These are phyloP conservation scores for Phaeomoniella chlamydospora DNA, from an alignment of 2,329 filamentous ascomycete genomes.

Conservation along the genomic window DNA sequence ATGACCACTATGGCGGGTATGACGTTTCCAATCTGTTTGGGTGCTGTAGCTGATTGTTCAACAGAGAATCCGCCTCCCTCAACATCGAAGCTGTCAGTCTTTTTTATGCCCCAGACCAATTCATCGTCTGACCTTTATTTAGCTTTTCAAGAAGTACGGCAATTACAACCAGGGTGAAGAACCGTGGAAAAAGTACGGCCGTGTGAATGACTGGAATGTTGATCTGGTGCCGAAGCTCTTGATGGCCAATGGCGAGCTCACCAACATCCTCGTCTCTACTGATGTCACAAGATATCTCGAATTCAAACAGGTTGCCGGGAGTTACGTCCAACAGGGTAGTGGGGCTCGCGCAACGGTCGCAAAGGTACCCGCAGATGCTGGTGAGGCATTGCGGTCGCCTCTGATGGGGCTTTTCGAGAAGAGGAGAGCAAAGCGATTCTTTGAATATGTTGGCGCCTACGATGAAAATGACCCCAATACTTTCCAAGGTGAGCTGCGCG, in stretches of 20 bases:
- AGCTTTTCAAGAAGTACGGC: conserved; percentile 96
- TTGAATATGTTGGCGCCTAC: conserved; percentile 87
- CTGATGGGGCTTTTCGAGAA: conserved; percentile 98
- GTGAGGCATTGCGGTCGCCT: conserved; percentile 78
- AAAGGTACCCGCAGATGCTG: conserved; percentile 89
- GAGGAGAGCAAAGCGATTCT: conserved; percentile 87
- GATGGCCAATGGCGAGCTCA: conserved; percentile 96
- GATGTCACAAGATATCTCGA: conserved; percentile 80
- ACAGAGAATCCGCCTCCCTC: conserved; percentile 82
- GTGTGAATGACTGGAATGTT: conserved; percentile 98
- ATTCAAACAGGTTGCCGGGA: conserved; percentile 89
- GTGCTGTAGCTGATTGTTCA: conserved; percentile 7
- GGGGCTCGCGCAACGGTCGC: conserved; percentile 79
- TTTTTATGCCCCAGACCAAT: background rate
- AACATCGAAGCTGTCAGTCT: conserved; percentile 77
- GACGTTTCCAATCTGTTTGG: conserved; percentile 21
- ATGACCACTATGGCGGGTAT: conserved; percentile 96
- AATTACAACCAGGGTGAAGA: conserved; percentile 67
- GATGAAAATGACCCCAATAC: conserved; percentile 67
- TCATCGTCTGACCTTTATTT: conserved; percentile 17
- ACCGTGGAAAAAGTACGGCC: conserved; percentile 96
- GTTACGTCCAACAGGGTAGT: conserved; percentile 82
- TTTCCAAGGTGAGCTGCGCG: conserved; percentile 62
- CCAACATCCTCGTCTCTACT: conserved; percentile 95
- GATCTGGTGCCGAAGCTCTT: conserved; percentile 96